Percentiles rank a stretch among this genome's conserved stretches.
Evolutionary conservation across 2,329 filamentous ascomycete species (phyloP).

Genomic region (Beauveria bassiana): DNA sequence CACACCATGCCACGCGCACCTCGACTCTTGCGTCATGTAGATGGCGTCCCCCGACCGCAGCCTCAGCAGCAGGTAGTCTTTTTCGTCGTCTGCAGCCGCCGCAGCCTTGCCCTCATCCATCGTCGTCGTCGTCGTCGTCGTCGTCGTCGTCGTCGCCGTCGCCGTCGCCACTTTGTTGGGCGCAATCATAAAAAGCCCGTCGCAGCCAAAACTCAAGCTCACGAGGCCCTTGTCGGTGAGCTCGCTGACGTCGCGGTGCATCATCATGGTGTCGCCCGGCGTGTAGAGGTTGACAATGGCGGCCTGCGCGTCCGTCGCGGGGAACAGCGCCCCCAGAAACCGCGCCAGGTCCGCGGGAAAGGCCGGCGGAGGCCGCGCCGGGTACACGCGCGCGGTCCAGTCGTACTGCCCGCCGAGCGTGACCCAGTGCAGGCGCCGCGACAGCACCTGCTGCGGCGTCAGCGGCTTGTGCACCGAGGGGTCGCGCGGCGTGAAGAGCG

Average conservation of each 20-base stretch:
- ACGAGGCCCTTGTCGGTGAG: slow-evolving; percentile 69
- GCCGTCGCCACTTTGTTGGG: slow-evolving; percentile 35
- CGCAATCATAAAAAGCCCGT: slow-evolving; percentile 79
- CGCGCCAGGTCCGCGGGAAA: slow-evolving; percentile 68
- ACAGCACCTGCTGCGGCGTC: slow-evolving; percentile 60
- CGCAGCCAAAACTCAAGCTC: slow-evolving; percentile 83
- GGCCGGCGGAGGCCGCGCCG: slow-evolving; percentile 51
- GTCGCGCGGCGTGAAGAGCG: slow-evolving; percentile 58
- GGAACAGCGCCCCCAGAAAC: slow-evolving; percentile 65
- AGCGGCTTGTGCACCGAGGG: slow-evolving; percentile 67
- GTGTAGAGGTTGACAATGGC: slow-evolving; percentile 93
- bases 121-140: slow-evolving; percentile 16
- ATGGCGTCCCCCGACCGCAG: slow-evolving; percentile 81
- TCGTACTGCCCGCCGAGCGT: slow-evolving; percentile 95
- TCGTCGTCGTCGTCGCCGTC: slow-evolving; percentile 12
- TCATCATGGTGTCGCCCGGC: slow-evolving; percentile 81
- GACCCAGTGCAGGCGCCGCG: slow-evolving; percentile 82
- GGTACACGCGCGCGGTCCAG: slow-evolving; percentile 85
- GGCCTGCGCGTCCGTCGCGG: slow-evolving; percentile 70
- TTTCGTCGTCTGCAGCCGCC: slow-evolving; percentile 21
- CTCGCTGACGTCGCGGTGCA: slow-evolving; percentile 92
- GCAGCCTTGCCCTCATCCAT: slow-evolving; percentile 29
- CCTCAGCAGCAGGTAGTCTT: slow-evolving; percentile 52
- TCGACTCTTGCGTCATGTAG: slow-evolving; percentile 74
- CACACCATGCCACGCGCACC: slow-evolving; percentile 93